Conservation (phyloP, 176 grass and related monocot genomes). For the Pontederia crassipes region DNA sequence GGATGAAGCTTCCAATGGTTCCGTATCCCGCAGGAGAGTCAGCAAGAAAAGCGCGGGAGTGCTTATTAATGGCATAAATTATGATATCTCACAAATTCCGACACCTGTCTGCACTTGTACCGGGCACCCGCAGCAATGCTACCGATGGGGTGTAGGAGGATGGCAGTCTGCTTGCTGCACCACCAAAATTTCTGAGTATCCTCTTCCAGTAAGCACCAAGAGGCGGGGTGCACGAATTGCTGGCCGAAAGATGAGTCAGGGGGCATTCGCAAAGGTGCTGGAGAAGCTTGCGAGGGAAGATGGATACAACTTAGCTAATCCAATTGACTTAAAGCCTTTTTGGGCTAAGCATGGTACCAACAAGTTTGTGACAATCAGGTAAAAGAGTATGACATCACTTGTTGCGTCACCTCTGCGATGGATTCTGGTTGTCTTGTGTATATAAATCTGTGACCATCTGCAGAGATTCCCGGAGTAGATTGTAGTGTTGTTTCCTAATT, state of each 20-base stretch:
- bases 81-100: conserved; percentile 10
- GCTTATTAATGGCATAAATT: conserved; percentile 17
- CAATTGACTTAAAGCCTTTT: conserved; percentile 18
- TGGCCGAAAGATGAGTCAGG: conserved; percentile 14
- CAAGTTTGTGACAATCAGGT: conserved; percentile 24
- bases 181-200: conserved; percentile 5
- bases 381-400: neutral
- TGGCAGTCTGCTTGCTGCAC: conserved; percentile 20
- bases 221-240: conserved; percentile 11
- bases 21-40: neutral
- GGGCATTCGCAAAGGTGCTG: conserved; percentile 13
- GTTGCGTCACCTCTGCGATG: neutral
- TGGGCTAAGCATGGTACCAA: conserved; percentile 22
- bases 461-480: neutral
- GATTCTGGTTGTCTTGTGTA: neutral
- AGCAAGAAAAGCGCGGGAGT: conserved; percentile 10
- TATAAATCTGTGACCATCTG: neutral
- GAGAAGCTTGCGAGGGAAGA: conserved; percentile 13
- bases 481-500: neutral
- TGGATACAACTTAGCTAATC: conserved; percentile 11
- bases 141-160: conserved; percentile 13
- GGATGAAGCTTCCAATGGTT: conserved; percentile 5
- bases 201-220: conserved; percentile 14
- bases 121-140: conserved; percentile 4
- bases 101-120: conserved; percentile 17